These are phyloP conservation scores for Viola pubescens DNA, from an alignment of 441 rosid genomes.

Conservation along the genomic window DNA sequence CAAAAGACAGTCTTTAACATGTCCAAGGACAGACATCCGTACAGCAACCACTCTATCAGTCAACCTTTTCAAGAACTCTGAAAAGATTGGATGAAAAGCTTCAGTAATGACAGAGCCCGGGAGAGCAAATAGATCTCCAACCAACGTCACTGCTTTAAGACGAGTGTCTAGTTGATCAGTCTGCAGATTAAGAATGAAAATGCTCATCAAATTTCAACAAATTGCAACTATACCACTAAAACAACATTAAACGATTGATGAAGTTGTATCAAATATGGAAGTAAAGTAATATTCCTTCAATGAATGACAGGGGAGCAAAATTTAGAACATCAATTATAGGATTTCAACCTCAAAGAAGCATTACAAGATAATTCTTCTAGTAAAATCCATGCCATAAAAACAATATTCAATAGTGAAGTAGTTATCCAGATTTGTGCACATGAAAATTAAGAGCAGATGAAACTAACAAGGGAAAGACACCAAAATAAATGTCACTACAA, in stretches of 20 bases:
- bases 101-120: constrained; percentile 57
- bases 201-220: constrained; percentile 7
- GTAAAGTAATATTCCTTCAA: too few species aligned
- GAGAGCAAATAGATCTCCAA: constrained; percentile 88
- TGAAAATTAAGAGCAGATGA: background rate
- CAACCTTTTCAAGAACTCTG: constrained; percentile 92
- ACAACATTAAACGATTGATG: too few species aligned
- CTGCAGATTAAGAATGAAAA: constrained; percentile 43
- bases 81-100: constrained; percentile 76
- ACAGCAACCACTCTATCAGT: constrained; percentile 90
- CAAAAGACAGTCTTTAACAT: constrained; percentile 77
- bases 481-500: constrained; percentile 15
- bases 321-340: too few species aligned
- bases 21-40: constrained; percentile 84
- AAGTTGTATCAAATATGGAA: too few species aligned
- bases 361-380: background rate
- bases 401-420: too few species aligned
- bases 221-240: background rate
- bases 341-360: background rate
- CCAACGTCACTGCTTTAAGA: constrained; percentile 78
- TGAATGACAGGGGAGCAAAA: too few species aligned
- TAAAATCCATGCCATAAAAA: too few species aligned
- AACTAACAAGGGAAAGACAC: background rate
- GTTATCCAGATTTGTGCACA: background rate
- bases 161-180: constrained; percentile 88